Conservation (phyloP, 2,329 filamentous ascomycete genomes). For the Xylaria digitata region DNA sequence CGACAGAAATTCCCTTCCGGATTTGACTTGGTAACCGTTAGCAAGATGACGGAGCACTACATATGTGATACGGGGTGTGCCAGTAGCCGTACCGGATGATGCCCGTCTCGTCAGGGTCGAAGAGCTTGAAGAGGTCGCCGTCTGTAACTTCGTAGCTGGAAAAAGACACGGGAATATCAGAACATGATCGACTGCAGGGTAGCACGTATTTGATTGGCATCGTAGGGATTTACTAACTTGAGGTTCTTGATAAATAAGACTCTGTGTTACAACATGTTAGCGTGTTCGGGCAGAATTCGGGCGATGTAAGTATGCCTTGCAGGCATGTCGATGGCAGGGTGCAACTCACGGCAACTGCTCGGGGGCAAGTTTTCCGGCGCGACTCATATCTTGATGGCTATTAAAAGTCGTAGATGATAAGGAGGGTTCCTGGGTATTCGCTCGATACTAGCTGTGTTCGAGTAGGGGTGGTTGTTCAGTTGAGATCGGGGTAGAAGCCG, state of each 20-base stretch:
- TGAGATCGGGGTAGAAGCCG: conserved; percentile 39
- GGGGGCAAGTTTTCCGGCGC: conserved; percentile 95
- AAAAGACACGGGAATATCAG: conserved; percentile 31
- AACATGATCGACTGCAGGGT: conserved; percentile 3
- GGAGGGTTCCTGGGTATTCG: conserved; percentile 35
- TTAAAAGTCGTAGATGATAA: conserved; percentile 37
- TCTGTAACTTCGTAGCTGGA: conserved; percentile 96
- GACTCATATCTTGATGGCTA: conserved; percentile 85
- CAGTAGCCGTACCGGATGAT: conserved; percentile 47
- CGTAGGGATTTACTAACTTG: conserved; percentile 70
- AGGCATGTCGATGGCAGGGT: conserved; percentile 32
- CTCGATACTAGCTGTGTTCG: conserved; percentile 40
- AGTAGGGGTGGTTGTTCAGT: conserved; percentile 32
- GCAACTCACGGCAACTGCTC: conserved; percentile 94
- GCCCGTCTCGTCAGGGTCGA: conserved; percentile 62
- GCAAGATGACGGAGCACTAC: conserved; percentile 17
- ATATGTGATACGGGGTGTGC: background rate
- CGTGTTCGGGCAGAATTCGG: conserved; percentile 43
- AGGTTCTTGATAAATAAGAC: conserved; percentile 99
- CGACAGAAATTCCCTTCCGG: conserved; percentile 95
- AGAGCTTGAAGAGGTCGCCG: conserved; percentile 98
- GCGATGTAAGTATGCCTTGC: background rate
- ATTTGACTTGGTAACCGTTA: conserved; percentile 77
- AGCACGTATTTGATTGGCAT: background rate
- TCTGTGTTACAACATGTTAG: conserved; percentile 65